A percentile compares a stretch with the other conserved stretches of the same genome.
These are phyloP conservation scores for Rubia tinctorum DNA, from an alignment of 305 asterid species.

Conservation along the genomic window DNA sequence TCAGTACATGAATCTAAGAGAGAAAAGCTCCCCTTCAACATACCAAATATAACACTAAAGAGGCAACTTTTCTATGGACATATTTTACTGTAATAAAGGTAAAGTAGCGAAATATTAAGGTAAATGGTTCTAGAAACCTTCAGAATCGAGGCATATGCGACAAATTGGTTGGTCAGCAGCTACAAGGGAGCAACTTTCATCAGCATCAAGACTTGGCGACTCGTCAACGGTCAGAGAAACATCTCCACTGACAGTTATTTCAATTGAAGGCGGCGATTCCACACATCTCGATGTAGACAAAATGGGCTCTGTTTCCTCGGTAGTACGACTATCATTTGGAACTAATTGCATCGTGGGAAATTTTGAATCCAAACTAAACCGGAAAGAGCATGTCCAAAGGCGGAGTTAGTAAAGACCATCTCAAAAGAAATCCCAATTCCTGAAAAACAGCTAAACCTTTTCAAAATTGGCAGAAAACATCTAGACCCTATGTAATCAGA, in stretches of 20 bases:
- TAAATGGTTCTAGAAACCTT: constrained; percentile 49
- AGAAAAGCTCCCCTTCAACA: not conserved
- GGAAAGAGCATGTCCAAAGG: constrained; percentile 33
- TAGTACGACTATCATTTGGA: constrained; percentile 52
- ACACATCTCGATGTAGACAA: constrained; percentile 50
- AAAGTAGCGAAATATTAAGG: constrained; percentile 10
- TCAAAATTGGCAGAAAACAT: constrained; percentile 11
- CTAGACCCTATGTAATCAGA: not conserved
- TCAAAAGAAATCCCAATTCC: constrained; percentile 34
- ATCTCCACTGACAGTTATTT: constrained; percentile 65
- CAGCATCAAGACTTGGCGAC: constrained; percentile 41
- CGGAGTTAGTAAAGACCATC: constrained; percentile 31
- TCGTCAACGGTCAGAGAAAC: constrained; percentile 42
- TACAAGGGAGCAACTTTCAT: constrained; percentile 51
- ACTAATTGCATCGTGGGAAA: constrained; percentile 64
- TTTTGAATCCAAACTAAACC: constrained; percentile 38
- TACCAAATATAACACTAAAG: not conserved
- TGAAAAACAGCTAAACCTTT: constrained; percentile 22
- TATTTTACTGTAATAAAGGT: constrained; percentile 4
- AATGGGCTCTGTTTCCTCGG: constrained; percentile 83
- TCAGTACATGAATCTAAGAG: constrained; percentile 5
- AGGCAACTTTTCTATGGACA: not conserved
- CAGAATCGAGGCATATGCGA: constrained; percentile 95
- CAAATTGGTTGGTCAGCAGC: constrained; percentile 80
- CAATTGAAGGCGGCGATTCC: constrained; percentile 66